These are phyloP conservation scores for Auricularia sp. DNA, from an alignment of 768 basidiomycete genomes.

Conservation along the genomic window DNA sequence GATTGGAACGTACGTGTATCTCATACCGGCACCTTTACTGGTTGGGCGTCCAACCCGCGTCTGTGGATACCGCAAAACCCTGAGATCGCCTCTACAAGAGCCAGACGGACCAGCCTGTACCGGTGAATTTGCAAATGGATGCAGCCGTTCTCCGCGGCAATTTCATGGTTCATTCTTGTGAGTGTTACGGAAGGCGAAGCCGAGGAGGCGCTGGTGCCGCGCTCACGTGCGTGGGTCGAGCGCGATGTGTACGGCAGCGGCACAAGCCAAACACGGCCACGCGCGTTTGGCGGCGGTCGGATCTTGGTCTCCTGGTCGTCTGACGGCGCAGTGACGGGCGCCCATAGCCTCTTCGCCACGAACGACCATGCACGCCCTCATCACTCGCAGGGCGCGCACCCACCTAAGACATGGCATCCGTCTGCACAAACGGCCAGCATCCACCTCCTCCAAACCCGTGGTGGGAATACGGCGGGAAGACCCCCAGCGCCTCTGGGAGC, in stretches of 20 bases:
- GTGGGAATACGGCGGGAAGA: slow-evolving; percentile 70
- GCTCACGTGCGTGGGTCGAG: neutral
- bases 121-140: no score
- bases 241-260: neutral
- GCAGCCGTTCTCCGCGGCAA: no score
- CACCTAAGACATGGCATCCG: neutral
- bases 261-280: neutral
- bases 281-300: neutral
- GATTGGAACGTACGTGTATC: no score
- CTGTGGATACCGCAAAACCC: no score
- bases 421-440: neutral
- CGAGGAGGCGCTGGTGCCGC: neutral
- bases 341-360: neutral
- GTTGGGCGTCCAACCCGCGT: no score
- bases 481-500: slow-evolving; percentile 74
- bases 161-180: no score
- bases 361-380: neutral
- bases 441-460: slow-evolving; percentile 17
- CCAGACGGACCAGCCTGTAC: no score
- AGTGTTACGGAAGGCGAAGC: neutral
- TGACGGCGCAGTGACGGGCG: neutral
- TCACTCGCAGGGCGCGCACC: neutral
- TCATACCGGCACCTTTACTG: no score
- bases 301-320: neutral
- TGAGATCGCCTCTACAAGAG: no score